Base-by-base conservation (phyloP, 805 yeast species). In the Pichia cephalocereana region DNA sequence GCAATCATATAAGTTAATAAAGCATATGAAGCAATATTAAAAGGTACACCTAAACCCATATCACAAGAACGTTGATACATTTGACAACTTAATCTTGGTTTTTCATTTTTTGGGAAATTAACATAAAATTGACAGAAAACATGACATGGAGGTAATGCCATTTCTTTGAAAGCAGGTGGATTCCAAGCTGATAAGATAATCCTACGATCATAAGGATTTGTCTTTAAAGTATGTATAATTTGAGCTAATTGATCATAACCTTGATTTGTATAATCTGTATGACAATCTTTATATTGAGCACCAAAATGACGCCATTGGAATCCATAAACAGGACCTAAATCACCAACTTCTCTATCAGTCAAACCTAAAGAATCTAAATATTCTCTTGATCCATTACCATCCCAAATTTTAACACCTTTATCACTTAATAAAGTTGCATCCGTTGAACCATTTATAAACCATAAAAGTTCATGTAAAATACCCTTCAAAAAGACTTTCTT, bases 231-330 rank as follows among this genome's bases (percentile, higher is more conserved):
- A 43, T 83, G 70, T 43, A 93, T 86, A 34, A 93, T 79, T 42
- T 86, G 83, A 8, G 80, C 77, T 37, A 93, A 71, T 69, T 93
- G 99, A 64, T 93, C 99, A 48, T 79, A 83, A 12, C 99, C 99
- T 63, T 86, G 74, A 5, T 89, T 91, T 0, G 83, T 62, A 61
- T 93, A 93, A 61, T 93, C 95, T 3, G 90, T 75, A 51, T 91
- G 89, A 61, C 96, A 87, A 47, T 88, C 89, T 32, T 61, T 71
- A 64, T 93, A 93, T 55, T 86, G 80, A 6, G 99, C 99, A 41
- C 99, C 99, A 65, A 93, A 93, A 67, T 93, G 99, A 59, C 99
- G 80, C 99, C 99, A 93, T 67, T 93, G 99, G 69, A 93, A 93
- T 0, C 99, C 99, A 64, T 93, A 93, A 3, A 93, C 97, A 1